These are phyloP conservation scores for Phoma sp. DNA, from an alignment of 2,329 filamentous ascomycete species.

Conservation along the genomic window DNA sequence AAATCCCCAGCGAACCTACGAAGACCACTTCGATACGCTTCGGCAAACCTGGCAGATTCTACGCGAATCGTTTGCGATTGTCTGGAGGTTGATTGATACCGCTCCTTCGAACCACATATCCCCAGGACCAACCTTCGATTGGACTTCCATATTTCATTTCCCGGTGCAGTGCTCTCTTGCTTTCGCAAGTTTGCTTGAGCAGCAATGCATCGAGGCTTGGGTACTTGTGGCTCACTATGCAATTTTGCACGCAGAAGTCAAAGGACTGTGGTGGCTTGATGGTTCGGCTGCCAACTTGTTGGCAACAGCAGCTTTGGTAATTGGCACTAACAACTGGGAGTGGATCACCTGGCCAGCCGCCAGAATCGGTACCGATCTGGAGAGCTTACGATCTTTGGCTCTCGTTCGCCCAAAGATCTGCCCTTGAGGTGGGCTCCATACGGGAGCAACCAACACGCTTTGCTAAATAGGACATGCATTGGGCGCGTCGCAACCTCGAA, in stretches of 20 bases:
- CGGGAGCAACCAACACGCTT: background rate
- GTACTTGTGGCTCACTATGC: constrained; percentile 39
- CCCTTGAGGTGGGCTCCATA: background rate
- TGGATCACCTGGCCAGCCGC: constrained; percentile 37
- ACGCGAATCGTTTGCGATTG: constrained; percentile 29
- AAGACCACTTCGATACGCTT: constrained; percentile 35
- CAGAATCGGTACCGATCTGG: constrained; percentile 26
- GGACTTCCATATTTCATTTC: constrained; percentile 31
- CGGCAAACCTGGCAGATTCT: constrained; percentile 23
- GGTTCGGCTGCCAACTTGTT: constrained; percentile 27
- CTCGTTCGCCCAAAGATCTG: constrained; percentile 1
- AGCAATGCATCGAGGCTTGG: constrained; percentile 34
- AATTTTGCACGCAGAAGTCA: constrained; percentile 26
- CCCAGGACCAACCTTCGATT: constrained; percentile 21
- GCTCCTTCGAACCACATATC: background rate
- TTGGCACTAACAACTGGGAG: constrained; percentile 31
- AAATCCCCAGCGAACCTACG: constrained; percentile 26
- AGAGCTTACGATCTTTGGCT: constrained; percentile 13
- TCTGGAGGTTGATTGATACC: constrained; percentile 28
- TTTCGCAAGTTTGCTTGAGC: constrained; percentile 31
- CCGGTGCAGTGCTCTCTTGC: constrained; percentile 20
- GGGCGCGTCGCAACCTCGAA: background rate
- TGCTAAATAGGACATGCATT: background rate
- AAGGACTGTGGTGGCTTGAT: constrained; percentile 32
- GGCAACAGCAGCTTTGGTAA: constrained; percentile 30